These are phyloP conservation scores for Rhizopogon vesiculosus DNA, from an alignment of 768 basidiomycete genomes.

Conservation along the genomic window DNA sequence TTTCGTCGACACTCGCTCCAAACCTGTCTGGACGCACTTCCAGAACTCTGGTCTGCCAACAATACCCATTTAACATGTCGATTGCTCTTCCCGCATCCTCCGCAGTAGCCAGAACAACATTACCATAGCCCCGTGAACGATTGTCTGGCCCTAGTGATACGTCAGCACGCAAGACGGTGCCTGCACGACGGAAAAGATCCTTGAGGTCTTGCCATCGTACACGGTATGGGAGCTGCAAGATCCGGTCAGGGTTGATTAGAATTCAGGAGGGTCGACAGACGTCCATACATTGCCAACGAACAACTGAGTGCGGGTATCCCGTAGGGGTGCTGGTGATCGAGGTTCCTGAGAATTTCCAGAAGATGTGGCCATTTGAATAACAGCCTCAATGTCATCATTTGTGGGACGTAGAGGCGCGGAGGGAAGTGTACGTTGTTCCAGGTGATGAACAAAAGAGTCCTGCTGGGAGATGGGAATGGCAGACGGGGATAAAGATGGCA, in stretches of 20 bases:
- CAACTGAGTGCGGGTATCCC: conserved; percentile 91
- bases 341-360: conserved; percentile 48
- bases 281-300: conserved; percentile 90
- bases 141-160: conserved; percentile 84
- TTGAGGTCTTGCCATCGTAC: conserved; percentile 99
- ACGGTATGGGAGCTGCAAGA: conserved; percentile 80
- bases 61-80: conserved; percentile 94
- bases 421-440: neutral
- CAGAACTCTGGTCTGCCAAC: conserved; percentile 91
- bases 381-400: conserved; percentile 86
- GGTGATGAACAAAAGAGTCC: conserved; percentile 3
- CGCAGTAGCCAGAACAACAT: conserved; percentile 89
- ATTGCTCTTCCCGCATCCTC: conserved; percentile 94
- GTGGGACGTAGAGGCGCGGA: conserved; percentile 35
- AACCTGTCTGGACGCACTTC: conserved; percentile 90
- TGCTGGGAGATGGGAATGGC: conserved; percentile 3
- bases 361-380: conserved; percentile 89
- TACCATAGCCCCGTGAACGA: conserved; percentile 89
- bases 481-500: neutral
- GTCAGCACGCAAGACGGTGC: conserved; percentile 80
- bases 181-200: conserved; percentile 93
- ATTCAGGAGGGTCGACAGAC: conserved; percentile 2
- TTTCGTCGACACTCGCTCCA: conserved; percentile 21
- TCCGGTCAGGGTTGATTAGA: neutral
- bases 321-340: conserved; percentile 38